Evolutionary conservation across 2,329 filamentous ascomycete species (phyloP).

Genomic region (Sporothrix variecibatus): DNA sequence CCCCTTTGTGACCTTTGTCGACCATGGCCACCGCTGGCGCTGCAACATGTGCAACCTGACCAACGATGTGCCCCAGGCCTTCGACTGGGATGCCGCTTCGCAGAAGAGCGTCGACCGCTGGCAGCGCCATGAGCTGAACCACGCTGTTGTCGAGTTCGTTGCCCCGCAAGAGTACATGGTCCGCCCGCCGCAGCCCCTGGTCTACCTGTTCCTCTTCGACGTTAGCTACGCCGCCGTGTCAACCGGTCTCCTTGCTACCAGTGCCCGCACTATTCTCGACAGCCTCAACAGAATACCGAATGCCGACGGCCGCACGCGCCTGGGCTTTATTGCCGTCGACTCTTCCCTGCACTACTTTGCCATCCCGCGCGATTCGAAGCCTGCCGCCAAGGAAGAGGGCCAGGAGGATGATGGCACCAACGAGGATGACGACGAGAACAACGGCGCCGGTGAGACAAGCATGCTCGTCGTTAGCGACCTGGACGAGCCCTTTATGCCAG

Average conservation of each 20-base stretch:
- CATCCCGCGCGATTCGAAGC: constrained; percentile 57
- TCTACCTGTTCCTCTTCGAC: constrained; percentile 94
- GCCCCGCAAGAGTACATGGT: constrained; percentile 99
- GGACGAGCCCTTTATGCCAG: constrained; percentile 94
- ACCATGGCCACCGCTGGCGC: constrained; percentile 96
- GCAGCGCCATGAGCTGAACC: constrained; percentile 89
- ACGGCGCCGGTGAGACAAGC: constrained; percentile 64
- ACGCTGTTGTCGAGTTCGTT: constrained; percentile 96
- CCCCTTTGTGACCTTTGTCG: constrained; percentile 92
- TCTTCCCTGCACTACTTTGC: constrained; percentile 95
- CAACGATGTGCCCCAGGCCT: constrained; percentile 98
- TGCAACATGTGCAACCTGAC: constrained; percentile 99
- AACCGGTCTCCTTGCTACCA: constrained; percentile 87
- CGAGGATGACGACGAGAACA: constrained; percentile 70
- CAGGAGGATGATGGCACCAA: constrained; percentile 37
- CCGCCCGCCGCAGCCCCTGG: constrained; percentile 88
- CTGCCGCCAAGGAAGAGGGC: constrained; percentile 23
- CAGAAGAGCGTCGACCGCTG: constrained; percentile 92
- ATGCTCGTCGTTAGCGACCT: constrained; percentile 95
- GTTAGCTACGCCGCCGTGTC: constrained; percentile 90
- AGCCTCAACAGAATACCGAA: constrained; percentile 98
- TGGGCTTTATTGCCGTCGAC: constrained; percentile 95
- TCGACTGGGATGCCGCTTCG: constrained; percentile 93
- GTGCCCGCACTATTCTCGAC: constrained; percentile 89
- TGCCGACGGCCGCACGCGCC: constrained; percentile 84